phyloP scores from a whole-genome alignment of 768 basidiomycete genomes.

The Xerocomus brunneocitrinus region DNA sequence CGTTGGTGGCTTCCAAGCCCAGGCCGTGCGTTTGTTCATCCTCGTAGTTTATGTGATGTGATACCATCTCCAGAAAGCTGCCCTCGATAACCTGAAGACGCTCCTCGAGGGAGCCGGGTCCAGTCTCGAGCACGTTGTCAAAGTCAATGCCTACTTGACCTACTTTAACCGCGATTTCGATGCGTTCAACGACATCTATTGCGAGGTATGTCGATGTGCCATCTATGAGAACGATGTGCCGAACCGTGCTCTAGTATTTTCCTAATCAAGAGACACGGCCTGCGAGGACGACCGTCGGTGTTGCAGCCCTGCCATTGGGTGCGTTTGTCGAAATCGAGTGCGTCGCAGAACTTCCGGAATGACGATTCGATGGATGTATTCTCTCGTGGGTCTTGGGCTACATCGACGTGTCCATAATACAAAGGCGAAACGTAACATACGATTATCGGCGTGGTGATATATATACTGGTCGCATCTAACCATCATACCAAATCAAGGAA shows the following conservation, averaged over 20 bases:
- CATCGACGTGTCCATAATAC: background rate
- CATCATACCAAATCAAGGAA: background rate
- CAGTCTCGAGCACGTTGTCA: slow-evolving; percentile 34
- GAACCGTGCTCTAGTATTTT: slow-evolving; percentile 41
- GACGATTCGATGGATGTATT: background rate
- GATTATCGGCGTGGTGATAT: background rate
- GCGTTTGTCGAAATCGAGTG: slow-evolving; percentile 62
- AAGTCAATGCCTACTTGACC: slow-evolving; percentile 38
- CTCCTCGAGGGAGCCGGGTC: slow-evolving; percentile 38
- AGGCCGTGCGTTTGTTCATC: slow-evolving; percentile 30
- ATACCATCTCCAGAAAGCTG: slow-evolving; percentile 25
- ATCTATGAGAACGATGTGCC: background rate
- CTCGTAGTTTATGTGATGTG: background rate
- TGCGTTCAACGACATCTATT: slow-evolving; percentile 38
- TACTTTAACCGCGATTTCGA: slow-evolving; percentile 36
- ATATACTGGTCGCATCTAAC: background rate
- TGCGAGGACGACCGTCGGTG: slow-evolving; percentile 57
- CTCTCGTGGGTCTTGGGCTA: background rate
- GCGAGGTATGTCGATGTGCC: slow-evolving; percentile 20
- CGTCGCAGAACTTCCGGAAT: slow-evolving; percentile 37
- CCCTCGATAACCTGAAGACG: slow-evolving; percentile 36
- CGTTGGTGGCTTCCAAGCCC: slow-evolving; percentile 34
- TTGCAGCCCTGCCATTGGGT: slow-evolving; percentile 47
- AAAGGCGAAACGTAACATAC: background rate
- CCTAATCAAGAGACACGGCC: slow-evolving; percentile 38